phyloP scores from a whole-genome alignment of 495 filamentous ascomycete species.

The Penicillium cosmopolitanum region DNA sequence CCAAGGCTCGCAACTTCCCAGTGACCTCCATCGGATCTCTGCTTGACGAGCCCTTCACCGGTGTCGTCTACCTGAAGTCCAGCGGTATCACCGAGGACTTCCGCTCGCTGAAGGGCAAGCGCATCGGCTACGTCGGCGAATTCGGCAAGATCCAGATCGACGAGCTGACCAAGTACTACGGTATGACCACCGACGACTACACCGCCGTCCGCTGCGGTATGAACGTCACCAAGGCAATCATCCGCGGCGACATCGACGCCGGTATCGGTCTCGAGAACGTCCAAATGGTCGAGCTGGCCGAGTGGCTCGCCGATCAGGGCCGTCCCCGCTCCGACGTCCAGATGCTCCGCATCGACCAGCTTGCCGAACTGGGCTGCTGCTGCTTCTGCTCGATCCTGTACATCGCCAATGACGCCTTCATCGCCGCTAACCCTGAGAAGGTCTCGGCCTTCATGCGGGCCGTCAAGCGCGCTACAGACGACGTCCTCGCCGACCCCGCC shows the following conservation, averaged over 20 bases:
- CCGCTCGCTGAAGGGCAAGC: slow-evolving; percentile 65
- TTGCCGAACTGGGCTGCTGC: slow-evolving; percentile 73
- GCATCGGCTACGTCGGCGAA: slow-evolving; percentile 72
- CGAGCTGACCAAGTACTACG: slow-evolving; percentile 72
- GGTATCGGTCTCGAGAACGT: slow-evolving; percentile 75
- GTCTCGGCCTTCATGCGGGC: slow-evolving; percentile 62
- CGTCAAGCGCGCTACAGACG: slow-evolving; percentile 68
- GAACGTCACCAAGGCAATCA: slow-evolving; percentile 68
- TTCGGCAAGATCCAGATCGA: slow-evolving; percentile 80
- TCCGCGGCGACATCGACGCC: slow-evolving; percentile 66
- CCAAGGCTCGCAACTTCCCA: slow-evolving; percentile 71
- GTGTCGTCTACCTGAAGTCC: slow-evolving; percentile 70
- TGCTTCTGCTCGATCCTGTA: slow-evolving; percentile 77
- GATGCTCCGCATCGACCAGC: slow-evolving; percentile 75
- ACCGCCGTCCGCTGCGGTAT: slow-evolving; percentile 68
- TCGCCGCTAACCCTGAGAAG: slow-evolving; percentile 61
- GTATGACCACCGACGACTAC: slow-evolving; percentile 70
- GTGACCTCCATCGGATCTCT: slow-evolving; percentile 69
- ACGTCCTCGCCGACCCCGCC: slow-evolving; percentile 61
- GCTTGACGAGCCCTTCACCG: slow-evolving; percentile 73
- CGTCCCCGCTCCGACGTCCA: slow-evolving; percentile 65
- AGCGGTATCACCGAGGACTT: slow-evolving; percentile 69
- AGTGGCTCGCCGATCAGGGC: slow-evolving; percentile 64
- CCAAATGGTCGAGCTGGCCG: slow-evolving; percentile 73
- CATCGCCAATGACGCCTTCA: slow-evolving; percentile 69